Evolutionary conservation across 2,329 filamentous ascomycete genomes (phyloP), one percentile per base, ranked within the genome.

Genomic region (Colletotrichum paranaense): DNA sequence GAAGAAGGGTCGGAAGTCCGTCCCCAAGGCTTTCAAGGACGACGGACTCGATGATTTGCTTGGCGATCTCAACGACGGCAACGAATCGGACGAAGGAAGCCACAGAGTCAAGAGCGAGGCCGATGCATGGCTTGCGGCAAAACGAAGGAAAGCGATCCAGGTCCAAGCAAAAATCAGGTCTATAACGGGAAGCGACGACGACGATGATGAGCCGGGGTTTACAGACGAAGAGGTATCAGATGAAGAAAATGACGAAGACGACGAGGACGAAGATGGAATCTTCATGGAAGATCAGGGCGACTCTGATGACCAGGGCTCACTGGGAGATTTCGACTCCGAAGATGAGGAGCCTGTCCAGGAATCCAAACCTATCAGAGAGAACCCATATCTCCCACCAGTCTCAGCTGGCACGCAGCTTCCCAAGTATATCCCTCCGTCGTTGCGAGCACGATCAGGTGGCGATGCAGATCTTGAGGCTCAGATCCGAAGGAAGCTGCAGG

Each of bases 401-500:
- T 82, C 83, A 1, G 84, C 84, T 24, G 78, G 65, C 19, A 57
- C 80, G 19, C 81, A 84, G 53, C 80, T 86, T 22, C 86, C 87
- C 6, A 98, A 97, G 88, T 99, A 99, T 78, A 88, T 98, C 3
- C 96, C 97, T 1, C 97, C 96, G 3, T 97, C 95, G 1, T 85
- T 97, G 66, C 90, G 95, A 59, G 92, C 89, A 76, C 85, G 88
- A 42, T 83, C 89, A 3, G 87, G 88, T 1, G 90, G 91, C 0
- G 92, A 94, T 75, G 88, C 89, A 1, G 93, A 97, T 80, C 86
- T 89, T 55, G 86, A 93, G 60, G 86, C 87, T 14, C 91, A 93
- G 52, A 85, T 99, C 62, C 91, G 92, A 72, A 91, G 94, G 74
- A 94, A 97, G 79, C 88, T 94, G 0, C 95, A 98, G 80, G 96